Conservation (phyloP, 768 basidiomycete genomes). For the Nevesoporus exiguus region DNA sequence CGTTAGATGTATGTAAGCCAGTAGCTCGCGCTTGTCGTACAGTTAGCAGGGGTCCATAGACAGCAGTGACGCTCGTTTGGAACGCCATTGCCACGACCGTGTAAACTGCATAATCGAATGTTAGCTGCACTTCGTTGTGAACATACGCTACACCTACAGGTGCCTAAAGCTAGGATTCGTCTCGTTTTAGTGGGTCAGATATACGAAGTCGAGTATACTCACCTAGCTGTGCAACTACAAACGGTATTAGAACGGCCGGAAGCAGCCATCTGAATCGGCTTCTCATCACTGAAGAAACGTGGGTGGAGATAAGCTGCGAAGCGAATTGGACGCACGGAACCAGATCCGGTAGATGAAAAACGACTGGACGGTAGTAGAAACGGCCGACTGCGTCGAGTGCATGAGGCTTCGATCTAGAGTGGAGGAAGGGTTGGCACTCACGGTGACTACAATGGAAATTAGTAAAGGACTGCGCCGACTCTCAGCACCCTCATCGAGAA, state of each 20-base stretch:
- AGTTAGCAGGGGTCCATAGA: conserved; percentile 19
- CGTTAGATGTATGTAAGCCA: conserved; percentile 1
- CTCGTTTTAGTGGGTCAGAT: background rate
- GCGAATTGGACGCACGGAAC: conserved; percentile 14
- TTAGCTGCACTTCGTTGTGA: conserved; percentile 1
- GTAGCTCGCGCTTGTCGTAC: conserved; percentile 6
- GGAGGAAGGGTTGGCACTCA: conserved; percentile 5
- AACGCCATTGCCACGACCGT: conserved; percentile 9
- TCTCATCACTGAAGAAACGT: conserved; percentile 9
- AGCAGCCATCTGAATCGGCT: conserved; percentile 18
- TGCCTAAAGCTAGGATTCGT: conserved; percentile 9
- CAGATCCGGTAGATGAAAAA: conserved; percentile 28
- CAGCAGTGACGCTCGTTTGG: conserved; percentile 13
- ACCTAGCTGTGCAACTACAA: conserved; percentile 21
- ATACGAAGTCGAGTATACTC: background rate
- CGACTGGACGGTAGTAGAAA: conserved; percentile 22
- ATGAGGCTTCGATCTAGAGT: conserved; percentile 11
- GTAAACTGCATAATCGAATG: conserved; percentile 9
- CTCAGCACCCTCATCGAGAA: conserved; percentile 8
- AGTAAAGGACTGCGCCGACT: conserved; percentile 14
- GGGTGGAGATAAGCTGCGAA: background rate
- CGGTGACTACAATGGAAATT: conserved; percentile 20
- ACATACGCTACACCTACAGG: conserved; percentile 6
- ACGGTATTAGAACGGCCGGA: conserved; percentile 13
- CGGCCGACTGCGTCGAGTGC: conserved; percentile 13